Base-by-base conservation (phyloP, 371 early-diverging fungal species). In the Syncephalastrum contaminatum region DNA sequence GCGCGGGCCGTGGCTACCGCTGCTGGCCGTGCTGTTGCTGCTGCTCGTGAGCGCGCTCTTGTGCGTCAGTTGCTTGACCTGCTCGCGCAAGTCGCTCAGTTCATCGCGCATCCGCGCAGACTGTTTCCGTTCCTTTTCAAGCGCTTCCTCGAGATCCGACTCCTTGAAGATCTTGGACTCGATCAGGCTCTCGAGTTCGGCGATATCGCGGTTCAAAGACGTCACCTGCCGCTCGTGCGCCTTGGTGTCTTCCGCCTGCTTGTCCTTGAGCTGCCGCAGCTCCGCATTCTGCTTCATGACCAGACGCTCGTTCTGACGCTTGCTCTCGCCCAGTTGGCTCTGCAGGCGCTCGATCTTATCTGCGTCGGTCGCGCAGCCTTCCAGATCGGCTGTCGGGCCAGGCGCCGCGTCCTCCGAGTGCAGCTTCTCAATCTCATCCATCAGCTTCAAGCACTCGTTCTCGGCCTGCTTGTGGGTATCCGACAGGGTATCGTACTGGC, bases 121-220 rank as follows among this genome's bases (percentile, higher is more conserved):
- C 46, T 65, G 63, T 51, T 79, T 79, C 53, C 78, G 71, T 40
- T 83, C 84, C 19, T 56, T 64, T 59, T 81, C 82, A 6, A 84
- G 61, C 5, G 80, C 79, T 61, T 88, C 87, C 59, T 86, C 88
- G 4, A 88, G 72, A 62, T 91, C 92, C 0, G 86, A 78, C 45
- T 91, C 88, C 52, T 77, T 81, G 62, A 90, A 91, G 41, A 88
- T 80, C 69, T 86, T 89, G 63, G 85, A 83, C 62, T 91, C 92
- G 43, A 90, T 81, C 53, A 91, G 54, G 18, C 79, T 69, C 48
- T 90, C 92, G 7, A 89, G 65, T 15, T 83, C 87, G 8, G 83
- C 77, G 4, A 91, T 70, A 57, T 91, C 90, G 41, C 86, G 82
- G 53, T 86, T 82, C 30, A 89, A 62, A 25, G 64, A 58, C 4